Base-by-base conservation (phyloP, 2,329 filamentous ascomycete genomes). In the Metarhizium humberi region DNA sequence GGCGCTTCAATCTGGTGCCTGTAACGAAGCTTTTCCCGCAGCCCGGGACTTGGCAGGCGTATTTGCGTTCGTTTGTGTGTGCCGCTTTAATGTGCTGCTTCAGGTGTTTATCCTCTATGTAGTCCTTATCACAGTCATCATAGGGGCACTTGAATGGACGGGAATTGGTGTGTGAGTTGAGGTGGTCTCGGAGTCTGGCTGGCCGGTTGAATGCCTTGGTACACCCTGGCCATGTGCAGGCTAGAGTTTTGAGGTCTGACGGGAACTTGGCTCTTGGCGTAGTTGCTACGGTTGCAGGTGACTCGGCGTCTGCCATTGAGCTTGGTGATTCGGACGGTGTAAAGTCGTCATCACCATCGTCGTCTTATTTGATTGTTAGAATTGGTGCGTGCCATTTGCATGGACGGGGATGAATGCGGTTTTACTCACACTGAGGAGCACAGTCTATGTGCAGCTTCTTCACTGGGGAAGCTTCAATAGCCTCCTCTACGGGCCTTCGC, bases 171-270 rank as follows among this genome's bases (percentile, higher is more conserved):
- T 97, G 92, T 1, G 88, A 91, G 59, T 90, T 81, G 29, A 92
- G 73, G 65, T 97, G 92, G 56, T 89, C 85, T 57, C 86, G 78
- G 4, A 96, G 78, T 32, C 90, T 84, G 38, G 87, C 87, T 1
- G 90, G 91, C 3, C 92, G 85, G 69, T 95, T 95, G 76, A 94
- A 97, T 6, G 86, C 84, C 72, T 95, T 95, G 56, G 75, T 73
- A 67, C 92, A 97, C 59, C 78, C 81, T 11, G 85, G 80, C 67
- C 83, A 86, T 1, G 86, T 84, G 71, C 92, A 96, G 54, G 76
- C 74, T 60, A 91, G 85, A 5, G 83, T 91, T 75, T 95, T 95
- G 56, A 84, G 77, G 66, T 82, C 88, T 46, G 85, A 88, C 3
- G 85, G 86, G 58, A 82, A 84, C 56, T 78, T 81, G 56, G 73